Conservation (phyloP, 208 protist species). For the Trypanosomatidae sp. region DNA sequence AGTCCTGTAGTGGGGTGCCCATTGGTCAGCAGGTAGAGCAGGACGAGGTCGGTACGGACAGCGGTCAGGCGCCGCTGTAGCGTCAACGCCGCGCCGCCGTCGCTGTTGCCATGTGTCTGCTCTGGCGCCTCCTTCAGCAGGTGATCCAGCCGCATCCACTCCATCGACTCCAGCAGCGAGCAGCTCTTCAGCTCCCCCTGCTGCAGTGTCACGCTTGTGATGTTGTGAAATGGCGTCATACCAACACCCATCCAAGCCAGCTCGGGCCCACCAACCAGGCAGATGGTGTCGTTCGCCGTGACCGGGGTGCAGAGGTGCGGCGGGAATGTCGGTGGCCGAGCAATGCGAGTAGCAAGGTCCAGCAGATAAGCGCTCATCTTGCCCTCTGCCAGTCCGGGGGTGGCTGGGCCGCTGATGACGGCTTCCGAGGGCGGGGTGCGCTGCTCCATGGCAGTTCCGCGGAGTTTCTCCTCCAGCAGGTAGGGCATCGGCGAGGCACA, state of each 20-base stretch:
- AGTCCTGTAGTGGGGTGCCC: conserved; percentile 56
- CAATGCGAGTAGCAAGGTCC: conserved; percentile 64
- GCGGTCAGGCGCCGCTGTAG: conserved; percentile 37
- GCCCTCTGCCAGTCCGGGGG: conserved; percentile 58
- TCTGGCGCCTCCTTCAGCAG: conserved; percentile 19
- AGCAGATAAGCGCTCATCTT: conserved; percentile 77
- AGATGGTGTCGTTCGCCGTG: conserved; percentile 54
- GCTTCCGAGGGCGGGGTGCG: conserved; percentile 48
- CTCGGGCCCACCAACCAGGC: conserved; percentile 60
- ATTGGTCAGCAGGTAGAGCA: conserved; percentile 61
- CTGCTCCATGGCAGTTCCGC: conserved; percentile 35
- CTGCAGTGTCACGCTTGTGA: conserved; percentile 60
- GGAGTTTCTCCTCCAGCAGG: conserved; percentile 63
- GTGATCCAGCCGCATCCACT: conserved; percentile 67
- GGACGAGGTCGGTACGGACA: conserved; percentile 62
- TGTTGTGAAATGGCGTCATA: conserved; percentile 62
- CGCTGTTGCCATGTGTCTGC: neutral
- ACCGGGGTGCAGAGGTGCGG: conserved; percentile 17
- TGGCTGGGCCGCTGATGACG: conserved; percentile 52
- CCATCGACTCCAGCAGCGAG: conserved; percentile 54
- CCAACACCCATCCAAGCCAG: conserved; percentile 61
- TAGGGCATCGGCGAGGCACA: conserved; percentile 72
- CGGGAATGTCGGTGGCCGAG: conserved; percentile 17
- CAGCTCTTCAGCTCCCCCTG: conserved; percentile 64
- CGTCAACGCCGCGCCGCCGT: neutral